These are phyloP conservation scores for Dothideomycetes sp. DNA, from an alignment of 2,329 filamentous ascomycete species.

Conservation along the genomic window DNA sequence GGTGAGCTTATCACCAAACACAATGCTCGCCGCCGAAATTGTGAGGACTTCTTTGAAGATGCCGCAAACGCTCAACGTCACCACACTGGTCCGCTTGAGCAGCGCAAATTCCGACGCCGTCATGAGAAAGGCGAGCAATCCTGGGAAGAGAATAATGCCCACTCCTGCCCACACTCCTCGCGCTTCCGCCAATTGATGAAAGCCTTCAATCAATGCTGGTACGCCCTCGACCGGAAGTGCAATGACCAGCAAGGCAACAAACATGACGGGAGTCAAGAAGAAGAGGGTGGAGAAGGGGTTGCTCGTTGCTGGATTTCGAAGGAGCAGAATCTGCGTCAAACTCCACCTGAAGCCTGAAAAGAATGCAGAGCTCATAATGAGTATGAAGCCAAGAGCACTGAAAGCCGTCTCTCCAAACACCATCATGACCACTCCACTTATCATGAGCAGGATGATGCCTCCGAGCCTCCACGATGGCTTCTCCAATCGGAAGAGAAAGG, in stretches of 20 bases:
- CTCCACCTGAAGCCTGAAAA: constrained; percentile 96
- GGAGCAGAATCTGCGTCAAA: constrained; percentile 91
- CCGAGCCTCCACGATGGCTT: constrained; percentile 76
- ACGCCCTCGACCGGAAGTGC: constrained; percentile 81
- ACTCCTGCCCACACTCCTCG: constrained; percentile 59
- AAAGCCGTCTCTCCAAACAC: constrained; percentile 92
- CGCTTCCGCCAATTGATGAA: constrained; percentile 50
- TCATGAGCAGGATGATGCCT: constrained; percentile 84
- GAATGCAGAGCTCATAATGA: constrained; percentile 88
- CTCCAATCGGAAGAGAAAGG: constrained; percentile 87
- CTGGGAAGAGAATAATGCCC: constrained; percentile 76
- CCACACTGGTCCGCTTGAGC: constrained; percentile 86
- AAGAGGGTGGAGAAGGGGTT: constrained; percentile 97
- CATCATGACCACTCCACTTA: constrained; percentile 91
- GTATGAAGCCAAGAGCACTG: constrained; percentile 71
- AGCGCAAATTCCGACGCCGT: constrained; percentile 92
- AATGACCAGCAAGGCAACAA: constrained; percentile 65
- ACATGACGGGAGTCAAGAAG: constrained; percentile 97
- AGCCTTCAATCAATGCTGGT: constrained; percentile 52
- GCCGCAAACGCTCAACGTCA: constrained; percentile 89
- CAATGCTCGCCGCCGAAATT: constrained; percentile 73
- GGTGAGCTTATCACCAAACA: constrained; percentile 83
- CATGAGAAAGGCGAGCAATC: constrained; percentile 88
- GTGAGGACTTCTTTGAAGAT: constrained; percentile 99
- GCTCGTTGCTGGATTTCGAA: constrained; percentile 86